These are phyloP conservation scores for Botrytis medusae DNA, from an alignment of 2,329 filamentous ascomycete genomes.

Conservation along the genomic window DNA sequence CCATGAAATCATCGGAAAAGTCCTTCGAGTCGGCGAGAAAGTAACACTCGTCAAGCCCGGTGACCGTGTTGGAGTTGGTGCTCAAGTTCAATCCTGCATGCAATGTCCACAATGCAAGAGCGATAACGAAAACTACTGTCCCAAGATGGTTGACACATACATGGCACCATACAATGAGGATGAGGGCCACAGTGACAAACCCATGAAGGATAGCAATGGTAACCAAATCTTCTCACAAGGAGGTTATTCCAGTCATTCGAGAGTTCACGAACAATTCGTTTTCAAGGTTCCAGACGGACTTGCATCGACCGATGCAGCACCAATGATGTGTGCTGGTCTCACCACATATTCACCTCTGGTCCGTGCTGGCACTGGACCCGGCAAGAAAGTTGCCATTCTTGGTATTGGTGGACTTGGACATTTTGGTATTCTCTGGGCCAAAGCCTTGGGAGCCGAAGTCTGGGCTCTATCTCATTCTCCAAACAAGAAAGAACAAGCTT, in stretches of 20 bases:
- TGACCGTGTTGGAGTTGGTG: slow-evolving; percentile 53
- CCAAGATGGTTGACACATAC: slow-evolving; percentile 33
- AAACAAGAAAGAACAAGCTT: slow-evolving; percentile 58
- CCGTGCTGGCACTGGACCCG: slow-evolving; percentile 65
- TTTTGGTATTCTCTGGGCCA: slow-evolving; percentile 69
- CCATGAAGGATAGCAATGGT: slow-evolving; percentile 20
- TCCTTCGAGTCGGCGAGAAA: slow-evolving; percentile 56
- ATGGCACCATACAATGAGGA: slow-evolving; percentile 33
- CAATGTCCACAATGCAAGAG: slow-evolving; percentile 51
- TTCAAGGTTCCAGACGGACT: slow-evolving; percentile 57
- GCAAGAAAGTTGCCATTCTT: slow-evolving; percentile 69
- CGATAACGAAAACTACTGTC: slow-evolving; percentile 36
- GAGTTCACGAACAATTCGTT: slow-evolving; percentile 58
- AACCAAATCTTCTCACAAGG: slow-evolving; percentile 48
- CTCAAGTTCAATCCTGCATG: slow-evolving; percentile 50
- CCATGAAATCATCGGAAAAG: slow-evolving; percentile 51
- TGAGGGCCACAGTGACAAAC: slow-evolving; percentile 18
- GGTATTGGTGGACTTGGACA: slow-evolving; percentile 68
- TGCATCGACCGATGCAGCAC: slow-evolving; percentile 53
- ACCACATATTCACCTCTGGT: slow-evolving; percentile 71
- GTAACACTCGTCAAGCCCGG: slow-evolving; percentile 56
- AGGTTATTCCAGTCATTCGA: slow-evolving; percentile 51
- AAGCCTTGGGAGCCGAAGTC: slow-evolving; percentile 66
- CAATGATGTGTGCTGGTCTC: slow-evolving; percentile 76
- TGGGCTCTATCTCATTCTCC: slow-evolving; percentile 63